Conservation (phyloP, 2,329 filamentous ascomycete species). For the Microdochium nivale region DNA sequence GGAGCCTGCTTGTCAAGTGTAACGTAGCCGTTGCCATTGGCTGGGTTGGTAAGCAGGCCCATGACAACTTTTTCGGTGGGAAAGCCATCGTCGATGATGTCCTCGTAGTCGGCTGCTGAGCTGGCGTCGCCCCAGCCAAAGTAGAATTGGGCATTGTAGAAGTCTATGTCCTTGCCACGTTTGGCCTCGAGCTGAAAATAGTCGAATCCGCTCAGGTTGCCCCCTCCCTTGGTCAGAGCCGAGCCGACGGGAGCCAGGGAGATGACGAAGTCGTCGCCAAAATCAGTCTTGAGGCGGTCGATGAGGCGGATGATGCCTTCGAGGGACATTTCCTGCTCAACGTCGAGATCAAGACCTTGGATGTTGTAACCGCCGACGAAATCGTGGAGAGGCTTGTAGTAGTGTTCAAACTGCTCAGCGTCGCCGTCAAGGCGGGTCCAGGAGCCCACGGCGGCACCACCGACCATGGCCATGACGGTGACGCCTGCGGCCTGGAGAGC, state of each 20-base stretch:
- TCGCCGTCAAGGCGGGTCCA: conserved; percentile 51
- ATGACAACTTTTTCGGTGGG: conserved; percentile 64
- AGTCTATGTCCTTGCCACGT: conserved; percentile 59
- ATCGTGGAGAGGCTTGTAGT: conserved; percentile 61
- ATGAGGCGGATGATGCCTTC: conserved; percentile 58
- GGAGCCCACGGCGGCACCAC: conserved; percentile 72
- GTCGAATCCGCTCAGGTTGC: conserved; percentile 72
- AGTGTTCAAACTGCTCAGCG: conserved; percentile 57
- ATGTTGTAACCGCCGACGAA: conserved; percentile 53
- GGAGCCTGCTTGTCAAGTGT: conserved; percentile 34
- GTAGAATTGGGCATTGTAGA: conserved; percentile 93
- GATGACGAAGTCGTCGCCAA: conserved; percentile 63
- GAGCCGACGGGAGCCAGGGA: conserved; percentile 77
- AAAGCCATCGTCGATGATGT: conserved; percentile 57
- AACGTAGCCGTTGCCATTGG: conserved; percentile 55
- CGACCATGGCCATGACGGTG: conserved; percentile 79
- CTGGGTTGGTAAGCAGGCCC: conserved; percentile 71
- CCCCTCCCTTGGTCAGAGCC: conserved; percentile 45
- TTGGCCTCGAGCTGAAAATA: conserved; percentile 67
- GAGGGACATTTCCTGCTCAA: conserved; percentile 69
- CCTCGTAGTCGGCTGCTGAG: conserved; percentile 37
- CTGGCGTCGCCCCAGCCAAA: conserved; percentile 68
- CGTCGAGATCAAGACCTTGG: conserved; percentile 68
- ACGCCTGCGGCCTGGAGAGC: conserved; percentile 65
- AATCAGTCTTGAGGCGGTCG: conserved; percentile 58